Conservation (phyloP, 2,329 filamentous ascomycete genomes). For the Bipolaris oryzae region DNA sequence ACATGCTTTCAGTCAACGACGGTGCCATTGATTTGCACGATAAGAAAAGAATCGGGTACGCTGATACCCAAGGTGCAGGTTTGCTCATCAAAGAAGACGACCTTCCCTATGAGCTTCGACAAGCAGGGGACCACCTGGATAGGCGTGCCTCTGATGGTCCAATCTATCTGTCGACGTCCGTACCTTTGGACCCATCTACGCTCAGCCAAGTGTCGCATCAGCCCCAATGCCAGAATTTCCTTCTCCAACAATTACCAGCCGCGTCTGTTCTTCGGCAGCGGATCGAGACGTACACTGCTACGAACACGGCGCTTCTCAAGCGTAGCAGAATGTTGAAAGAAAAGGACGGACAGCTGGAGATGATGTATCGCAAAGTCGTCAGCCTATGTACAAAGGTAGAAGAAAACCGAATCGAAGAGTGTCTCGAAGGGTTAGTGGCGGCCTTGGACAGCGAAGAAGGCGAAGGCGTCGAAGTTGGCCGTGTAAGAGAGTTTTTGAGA, state of each 20-base stretch:
- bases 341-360: constrained; percentile 81
- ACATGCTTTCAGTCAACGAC: constrained; percentile 56
- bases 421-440: constrained; percentile 78
- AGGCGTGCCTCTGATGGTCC: constrained; percentile 39
- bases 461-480: constrained; percentile 71
- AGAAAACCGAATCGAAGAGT: constrained; percentile 78
- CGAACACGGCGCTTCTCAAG: constrained; percentile 70
- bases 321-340: constrained; percentile 75
- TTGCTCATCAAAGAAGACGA: constrained; percentile 36
- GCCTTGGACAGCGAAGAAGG: constrained; percentile 85
- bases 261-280: constrained; percentile 63
- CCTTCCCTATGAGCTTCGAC: constrained; percentile 37
- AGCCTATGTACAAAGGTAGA: constrained; percentile 81
- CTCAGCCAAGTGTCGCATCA: constrained; percentile 39
- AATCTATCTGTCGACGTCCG: constrained; percentile 35
- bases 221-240: constrained; percentile 17
- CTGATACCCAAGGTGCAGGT: constrained; percentile 50
- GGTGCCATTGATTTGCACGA: constrained; percentile 51
- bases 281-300: constrained; percentile 70
- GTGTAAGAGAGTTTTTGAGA: constrained; percentile 78
- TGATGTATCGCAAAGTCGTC: constrained; percentile 87
- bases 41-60: constrained; percentile 53
- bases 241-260: constrained; percentile 27
- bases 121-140: constrained; percentile 36
- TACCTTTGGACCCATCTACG: constrained; percentile 28